These are phyloP conservation scores for Arabis alpina DNA, from an alignment of 345 rosid genomes.

Conservation along the genomic window DNA sequence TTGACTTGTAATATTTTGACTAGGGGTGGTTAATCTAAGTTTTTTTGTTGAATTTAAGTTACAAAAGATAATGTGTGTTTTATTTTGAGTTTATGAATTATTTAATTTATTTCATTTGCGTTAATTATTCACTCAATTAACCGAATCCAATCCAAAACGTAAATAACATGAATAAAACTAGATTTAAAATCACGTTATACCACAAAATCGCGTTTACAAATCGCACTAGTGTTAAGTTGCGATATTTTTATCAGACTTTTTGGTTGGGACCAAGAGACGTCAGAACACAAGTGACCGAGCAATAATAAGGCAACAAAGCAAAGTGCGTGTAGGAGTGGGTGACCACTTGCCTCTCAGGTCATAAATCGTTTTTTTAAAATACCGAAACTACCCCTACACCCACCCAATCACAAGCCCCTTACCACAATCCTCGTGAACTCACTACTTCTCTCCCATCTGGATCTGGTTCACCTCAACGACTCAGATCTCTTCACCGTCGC, in stretches of 20 bases:
- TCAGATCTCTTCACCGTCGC: slow-evolving; percentile 22
- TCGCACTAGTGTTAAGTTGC: not conserved
- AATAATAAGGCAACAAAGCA: not conserved
- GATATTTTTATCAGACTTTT: not conserved
- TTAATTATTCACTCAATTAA: no score
- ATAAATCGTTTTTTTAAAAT: slow-evolving; percentile 3
- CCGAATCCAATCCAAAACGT: no score
- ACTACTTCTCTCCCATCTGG: slow-evolving; percentile 22
- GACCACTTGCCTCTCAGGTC: slow-evolving; percentile 20
- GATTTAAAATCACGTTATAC: no score
- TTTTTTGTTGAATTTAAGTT: no score
- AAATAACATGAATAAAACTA: no score
- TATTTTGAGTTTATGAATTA: no score
- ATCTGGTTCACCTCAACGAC: slow-evolving; percentile 18
- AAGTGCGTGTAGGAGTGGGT: slow-evolving; percentile 34
- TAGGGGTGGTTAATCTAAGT: no score
- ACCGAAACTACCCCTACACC: slow-evolving; percentile 32
- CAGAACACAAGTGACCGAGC: slow-evolving; percentile 8
- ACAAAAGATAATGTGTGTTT: no score
- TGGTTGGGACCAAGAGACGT: slow-evolving; percentile 19
- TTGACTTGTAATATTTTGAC: not conserved
- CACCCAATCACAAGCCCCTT: not conserved
- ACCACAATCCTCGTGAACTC: slow-evolving; percentile 39
- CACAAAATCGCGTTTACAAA: slow-evolving; percentile 5
- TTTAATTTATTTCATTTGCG: no score